Percentiles rank a stretch among this genome's conserved stretches.
Conservation (phyloP, 495 filamentous ascomycete genomes). For the Neurospora intermedia region DNA sequence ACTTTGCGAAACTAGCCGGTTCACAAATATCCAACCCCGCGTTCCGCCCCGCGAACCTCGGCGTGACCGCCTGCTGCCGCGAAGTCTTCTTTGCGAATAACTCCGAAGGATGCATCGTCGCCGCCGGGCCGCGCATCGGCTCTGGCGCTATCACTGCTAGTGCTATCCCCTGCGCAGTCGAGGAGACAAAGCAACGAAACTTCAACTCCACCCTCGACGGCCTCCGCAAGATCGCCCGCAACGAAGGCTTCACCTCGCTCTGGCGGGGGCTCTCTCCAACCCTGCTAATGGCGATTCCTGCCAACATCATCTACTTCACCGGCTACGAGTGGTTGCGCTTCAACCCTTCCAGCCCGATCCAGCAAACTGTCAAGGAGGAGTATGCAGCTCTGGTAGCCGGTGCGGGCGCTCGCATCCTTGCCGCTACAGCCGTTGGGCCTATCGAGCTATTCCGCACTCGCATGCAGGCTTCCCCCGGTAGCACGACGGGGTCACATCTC, state of each 20-base stretch:
- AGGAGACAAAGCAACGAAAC: conserved; percentile 70
- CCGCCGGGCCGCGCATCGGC: conserved; percentile 31
- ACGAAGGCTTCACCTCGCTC: conserved; percentile 77
- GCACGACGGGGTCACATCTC: conserved; percentile 42
- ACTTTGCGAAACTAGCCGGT: conserved; percentile 31
- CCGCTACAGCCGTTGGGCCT: conserved; percentile 74
- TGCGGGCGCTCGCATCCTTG: conserved; percentile 61
- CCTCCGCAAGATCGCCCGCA: conserved; percentile 87
- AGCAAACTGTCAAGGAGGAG: conserved; percentile 45
- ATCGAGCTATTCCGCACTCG: conserved; percentile 93
- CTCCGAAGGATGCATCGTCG: conserved; percentile 60
- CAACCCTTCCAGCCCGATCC: conserved; percentile 57
- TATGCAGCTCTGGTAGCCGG: conserved; percentile 78
- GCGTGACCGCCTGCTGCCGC: conserved; percentile 89
- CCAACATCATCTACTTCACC: conserved; percentile 96
- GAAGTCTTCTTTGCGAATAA: conserved; percentile 97
- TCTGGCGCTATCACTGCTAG: conserved; percentile 18
- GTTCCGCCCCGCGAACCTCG: conserved; percentile 66
- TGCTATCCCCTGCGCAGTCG: conserved; percentile 65
- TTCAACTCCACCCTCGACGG: conserved; percentile 89
- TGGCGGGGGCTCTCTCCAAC: conserved; percentile 93
- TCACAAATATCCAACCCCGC: conserved; percentile 34
- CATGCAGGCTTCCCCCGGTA: conserved; percentile 68
- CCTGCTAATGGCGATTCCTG: conserved; percentile 85
- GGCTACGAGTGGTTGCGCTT: conserved; percentile 92